These are phyloP conservation scores for Pelargonium australe DNA, from an alignment of 441 rosid genomes.

Conservation along the genomic window DNA sequence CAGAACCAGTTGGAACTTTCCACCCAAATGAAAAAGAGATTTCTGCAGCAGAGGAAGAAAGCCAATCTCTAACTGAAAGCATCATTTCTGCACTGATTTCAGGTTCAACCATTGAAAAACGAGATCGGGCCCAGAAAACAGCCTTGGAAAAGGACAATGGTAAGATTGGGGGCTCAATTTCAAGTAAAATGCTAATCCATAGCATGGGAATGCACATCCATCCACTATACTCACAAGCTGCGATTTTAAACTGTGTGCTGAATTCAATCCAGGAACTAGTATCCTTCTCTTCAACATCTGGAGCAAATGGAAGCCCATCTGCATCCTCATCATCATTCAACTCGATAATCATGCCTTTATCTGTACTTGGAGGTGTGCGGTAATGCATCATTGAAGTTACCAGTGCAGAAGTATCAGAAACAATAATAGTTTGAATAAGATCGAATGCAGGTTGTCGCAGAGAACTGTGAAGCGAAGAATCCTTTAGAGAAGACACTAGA, in stretches of 20 bases:
- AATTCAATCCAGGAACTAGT: constrained; percentile 66
- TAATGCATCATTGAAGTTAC: constrained; percentile 47
- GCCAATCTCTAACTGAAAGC: constrained; percentile 65
- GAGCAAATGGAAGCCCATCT: constrained; percentile 34
- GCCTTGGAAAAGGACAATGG: constrained; percentile 81
- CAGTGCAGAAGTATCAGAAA: constrained; percentile 88
- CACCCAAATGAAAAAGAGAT: constrained; percentile 79
- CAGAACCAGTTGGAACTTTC: constrained; percentile 90
- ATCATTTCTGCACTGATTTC: constrained; percentile 59
- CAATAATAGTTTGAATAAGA: constrained; percentile 73
- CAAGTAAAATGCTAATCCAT: constrained; percentile 82
- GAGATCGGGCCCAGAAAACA: constrained; percentile 94
- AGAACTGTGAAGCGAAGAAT: constrained; percentile 85
- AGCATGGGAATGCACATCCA: constrained; percentile 98
- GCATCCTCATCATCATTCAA: constrained; percentile 39
- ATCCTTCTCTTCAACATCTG: constrained; percentile 43
- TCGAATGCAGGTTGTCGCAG: constrained; percentile 94
- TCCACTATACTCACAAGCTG: constrained; percentile 52
- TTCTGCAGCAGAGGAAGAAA: constrained; percentile 60
- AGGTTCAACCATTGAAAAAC: constrained; percentile 71
- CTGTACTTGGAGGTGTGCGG: constrained; percentile 22
- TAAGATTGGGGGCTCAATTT: constrained; percentile 51
- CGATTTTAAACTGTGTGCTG: constrained; percentile 52
- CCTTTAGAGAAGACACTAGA: constrained; percentile 79
- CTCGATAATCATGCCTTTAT: constrained; percentile 29